Evolutionary conservation across 1,139 yeast species (phyloP).

Genomic region (Candida labiduridarum): DNA sequence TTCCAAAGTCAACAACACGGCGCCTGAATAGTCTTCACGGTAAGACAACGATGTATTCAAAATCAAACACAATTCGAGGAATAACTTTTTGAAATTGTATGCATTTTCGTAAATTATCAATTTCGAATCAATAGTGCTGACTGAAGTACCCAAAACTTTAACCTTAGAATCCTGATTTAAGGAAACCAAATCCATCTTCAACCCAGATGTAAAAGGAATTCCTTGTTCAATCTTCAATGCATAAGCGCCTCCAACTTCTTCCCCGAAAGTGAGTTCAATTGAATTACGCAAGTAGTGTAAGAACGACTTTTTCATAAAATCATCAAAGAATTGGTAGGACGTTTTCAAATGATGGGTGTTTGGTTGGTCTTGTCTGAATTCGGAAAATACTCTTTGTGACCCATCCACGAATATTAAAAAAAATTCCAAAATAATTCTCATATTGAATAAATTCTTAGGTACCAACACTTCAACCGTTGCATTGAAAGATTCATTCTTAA

Average conservation of each 20-base stretch:
- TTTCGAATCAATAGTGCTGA: conserved; percentile 8
- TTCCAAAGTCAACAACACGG: conserved; percentile 40
- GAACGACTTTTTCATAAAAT: conserved; percentile 65
- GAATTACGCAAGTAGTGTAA: conserved; percentile 65
- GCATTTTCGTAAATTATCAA: conserved; percentile 48
- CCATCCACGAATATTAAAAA: conserved; percentile 60
- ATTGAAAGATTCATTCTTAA: conserved; percentile 57
- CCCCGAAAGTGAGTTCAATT: conserved; percentile 40
- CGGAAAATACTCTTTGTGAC: conserved; percentile 34
- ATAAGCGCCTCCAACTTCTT: conserved; percentile 28
- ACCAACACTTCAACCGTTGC: conserved; percentile 68
- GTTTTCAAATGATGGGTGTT: conserved; percentile 21
- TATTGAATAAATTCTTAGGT: conserved; percentile 76
- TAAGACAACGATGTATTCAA: conserved; percentile 64
- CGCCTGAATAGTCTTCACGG: conserved; percentile 52
- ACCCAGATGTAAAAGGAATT: conserved; percentile 15
- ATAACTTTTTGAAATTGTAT: conserved; percentile 53
- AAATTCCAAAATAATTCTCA: conserved; percentile 70
- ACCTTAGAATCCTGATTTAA: conserved; percentile 18
- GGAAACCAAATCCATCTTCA: conserved; percentile 24
- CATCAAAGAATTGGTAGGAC: conserved; percentile 55
- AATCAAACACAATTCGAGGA: conserved; percentile 52
- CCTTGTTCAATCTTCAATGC: conserved; percentile 12
- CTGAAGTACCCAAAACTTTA: conserved; percentile 7
- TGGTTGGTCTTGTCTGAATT: conserved; percentile 16